Evolutionary conservation across 2,329 filamentous ascomycete genomes (phyloP).

Genomic region (Penicillium sp.): DNA sequence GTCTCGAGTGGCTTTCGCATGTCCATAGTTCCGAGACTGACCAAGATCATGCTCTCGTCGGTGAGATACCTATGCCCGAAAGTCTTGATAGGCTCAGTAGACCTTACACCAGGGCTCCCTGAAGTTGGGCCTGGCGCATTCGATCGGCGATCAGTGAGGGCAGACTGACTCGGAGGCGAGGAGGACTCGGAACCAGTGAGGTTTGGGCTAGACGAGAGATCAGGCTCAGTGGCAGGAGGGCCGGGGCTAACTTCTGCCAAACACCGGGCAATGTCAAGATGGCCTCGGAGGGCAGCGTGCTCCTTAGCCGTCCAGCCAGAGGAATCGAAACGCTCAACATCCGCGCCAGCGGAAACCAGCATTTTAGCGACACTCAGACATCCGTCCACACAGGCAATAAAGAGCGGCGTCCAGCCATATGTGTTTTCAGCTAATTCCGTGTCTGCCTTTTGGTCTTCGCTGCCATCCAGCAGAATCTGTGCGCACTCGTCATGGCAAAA

Average conservation of each 20-base stretch:
- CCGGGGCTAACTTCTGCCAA: constrained; percentile 58
- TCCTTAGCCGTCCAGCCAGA: constrained; percentile 95
- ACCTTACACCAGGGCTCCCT: constrained; percentile 34
- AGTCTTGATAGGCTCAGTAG: constrained; percentile 79
- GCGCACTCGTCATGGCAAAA: constrained; percentile 83
- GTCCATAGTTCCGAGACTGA: constrained; percentile 94
- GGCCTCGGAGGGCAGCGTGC: constrained; percentile 85
- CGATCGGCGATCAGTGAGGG: constrained; percentile 43
- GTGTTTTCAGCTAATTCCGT: constrained; percentile 76
- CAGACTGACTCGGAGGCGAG: constrained; percentile 37
- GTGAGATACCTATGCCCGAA: constrained; percentile 95
- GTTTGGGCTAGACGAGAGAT: constrained; percentile 27
- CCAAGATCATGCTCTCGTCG: constrained; percentile 82
- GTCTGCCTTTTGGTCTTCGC: constrained; percentile 67
- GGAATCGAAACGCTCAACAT: constrained; percentile 70
- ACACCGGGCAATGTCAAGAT: constrained; percentile 73
- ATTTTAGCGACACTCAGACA: constrained; percentile 71
- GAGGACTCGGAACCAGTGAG: constrained; percentile 30
- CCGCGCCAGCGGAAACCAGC: constrained; percentile 73
- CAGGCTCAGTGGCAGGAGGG: constrained; percentile 31
- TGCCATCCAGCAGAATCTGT: constrained; percentile 69
- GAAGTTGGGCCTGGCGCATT: constrained; percentile 27
- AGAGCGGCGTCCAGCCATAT: constrained; percentile 93
- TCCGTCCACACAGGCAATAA: constrained; percentile 88
- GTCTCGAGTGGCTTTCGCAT: constrained; percentile 76